Conservation (phyloP, 129 eudicot species). For the Chrysanthemum makinoi region DNA sequence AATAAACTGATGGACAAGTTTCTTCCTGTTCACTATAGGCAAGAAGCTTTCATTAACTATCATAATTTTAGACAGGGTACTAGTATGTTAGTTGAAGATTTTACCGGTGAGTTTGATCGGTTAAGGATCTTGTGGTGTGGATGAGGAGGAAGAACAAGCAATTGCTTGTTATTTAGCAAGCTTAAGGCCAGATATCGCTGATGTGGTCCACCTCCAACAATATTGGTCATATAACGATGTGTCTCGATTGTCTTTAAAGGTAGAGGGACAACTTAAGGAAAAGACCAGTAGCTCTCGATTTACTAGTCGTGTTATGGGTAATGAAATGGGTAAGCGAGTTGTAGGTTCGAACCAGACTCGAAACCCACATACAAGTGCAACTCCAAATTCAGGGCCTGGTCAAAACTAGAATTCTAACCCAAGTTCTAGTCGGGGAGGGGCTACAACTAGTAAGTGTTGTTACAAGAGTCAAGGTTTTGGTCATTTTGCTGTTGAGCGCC, state of each 20-base stretch:
- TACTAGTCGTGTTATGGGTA: background rate
- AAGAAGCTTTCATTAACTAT: too few relatives aligned
- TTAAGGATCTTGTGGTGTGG: too few relatives aligned
- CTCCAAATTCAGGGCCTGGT: background rate
- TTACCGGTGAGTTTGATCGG: too few relatives aligned
- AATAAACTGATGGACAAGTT: too few relatives aligned
- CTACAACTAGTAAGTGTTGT: too few relatives aligned
- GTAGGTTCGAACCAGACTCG: background rate
- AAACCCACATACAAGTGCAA: background rate
- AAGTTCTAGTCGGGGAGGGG: too few relatives aligned
- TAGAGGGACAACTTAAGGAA: background rate
- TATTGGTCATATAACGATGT: constrained; percentile 1
- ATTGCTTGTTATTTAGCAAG: background rate
- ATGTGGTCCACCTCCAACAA: background rate
- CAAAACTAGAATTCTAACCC: background rate
- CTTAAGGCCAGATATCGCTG: background rate
- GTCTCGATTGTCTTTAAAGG: background rate
- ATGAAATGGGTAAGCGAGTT: background rate
- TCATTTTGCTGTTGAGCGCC: too few relatives aligned
- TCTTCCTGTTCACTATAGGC: too few relatives aligned
- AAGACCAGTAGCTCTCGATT: background rate
- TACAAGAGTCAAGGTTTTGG: too few relatives aligned
- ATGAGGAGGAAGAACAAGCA: too few relatives aligned
- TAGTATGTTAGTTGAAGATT: too few relatives aligned
- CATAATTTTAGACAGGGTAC: too few relatives aligned